Percentiles rank a stretch among this genome's conserved stretches.
phyloP scores from a whole-genome alignment of 768 basidiomycete species.

The Leccinum imitatum region DNA sequence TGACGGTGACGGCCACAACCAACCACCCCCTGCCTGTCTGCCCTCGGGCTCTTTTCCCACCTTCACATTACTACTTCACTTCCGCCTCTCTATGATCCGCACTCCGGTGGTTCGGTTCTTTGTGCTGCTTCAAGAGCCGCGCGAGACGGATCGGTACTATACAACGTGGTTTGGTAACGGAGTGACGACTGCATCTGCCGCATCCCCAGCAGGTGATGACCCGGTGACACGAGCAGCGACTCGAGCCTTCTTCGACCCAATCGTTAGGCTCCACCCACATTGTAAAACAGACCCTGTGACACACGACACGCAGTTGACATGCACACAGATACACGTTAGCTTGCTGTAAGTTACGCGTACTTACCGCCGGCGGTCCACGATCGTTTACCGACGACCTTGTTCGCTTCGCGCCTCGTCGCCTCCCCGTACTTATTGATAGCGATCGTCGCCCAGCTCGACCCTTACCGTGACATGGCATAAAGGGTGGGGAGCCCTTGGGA shows the following conservation, averaged over 20 bases:
- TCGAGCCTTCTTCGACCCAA: neutral
- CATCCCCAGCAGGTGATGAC: neutral
- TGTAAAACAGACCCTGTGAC: too few species aligned
- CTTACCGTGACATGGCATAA: neutral
- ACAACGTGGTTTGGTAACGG: neutral
- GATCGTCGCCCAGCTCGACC: neutral
- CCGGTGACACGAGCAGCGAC: too few species aligned
- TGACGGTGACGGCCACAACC: neutral
- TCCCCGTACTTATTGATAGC: slow-evolving; percentile 3
- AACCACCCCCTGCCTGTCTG: neutral
- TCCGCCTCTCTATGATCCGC: slow-evolving; percentile 22
- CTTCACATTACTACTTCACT: slow-evolving; percentile 7
- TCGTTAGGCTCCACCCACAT: neutral
- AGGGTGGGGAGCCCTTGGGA: neutral
- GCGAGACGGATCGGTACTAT: slow-evolving; percentile 10
- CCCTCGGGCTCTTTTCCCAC: neutral
- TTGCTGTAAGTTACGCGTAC: neutral
- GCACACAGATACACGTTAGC: neutral
- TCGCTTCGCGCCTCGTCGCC: neutral
- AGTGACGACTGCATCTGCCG: neutral
- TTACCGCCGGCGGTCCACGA: neutral
- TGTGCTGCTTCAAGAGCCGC: slow-evolving; percentile 1
- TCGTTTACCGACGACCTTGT: neutral
- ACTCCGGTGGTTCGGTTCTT: neutral
- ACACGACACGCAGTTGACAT: neutral